These are phyloP conservation scores for Rhizophagus clarus DNA, from an alignment of 192 early-diverging fungal species.

Conservation along the genomic window DNA sequence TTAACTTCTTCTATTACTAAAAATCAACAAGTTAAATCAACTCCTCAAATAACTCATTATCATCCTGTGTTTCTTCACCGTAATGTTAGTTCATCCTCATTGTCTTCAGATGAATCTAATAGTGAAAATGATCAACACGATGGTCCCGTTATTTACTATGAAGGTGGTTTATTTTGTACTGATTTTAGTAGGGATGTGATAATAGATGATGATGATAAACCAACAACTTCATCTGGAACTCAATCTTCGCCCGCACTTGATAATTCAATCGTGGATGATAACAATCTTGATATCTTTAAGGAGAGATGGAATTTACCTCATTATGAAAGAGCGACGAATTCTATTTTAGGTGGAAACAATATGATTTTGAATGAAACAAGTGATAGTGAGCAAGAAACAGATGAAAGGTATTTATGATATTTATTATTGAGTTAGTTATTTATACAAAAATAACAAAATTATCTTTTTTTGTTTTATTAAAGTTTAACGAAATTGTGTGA, in stretches of 20 bases:
- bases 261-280: not conserved
- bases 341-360: not conserved
- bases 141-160: slow-evolving; percentile 35
- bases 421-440: too few relatives aligned
- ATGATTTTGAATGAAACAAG: not conserved
- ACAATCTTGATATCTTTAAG: not conserved
- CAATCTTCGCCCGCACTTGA: not conserved
- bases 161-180: slow-evolving; percentile 34
- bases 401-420: not conserved
- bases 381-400: not conserved
- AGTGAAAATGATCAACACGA: slow-evolving; percentile 5
- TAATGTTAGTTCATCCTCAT: not conserved
- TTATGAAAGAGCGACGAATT: not conserved
- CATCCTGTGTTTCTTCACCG: slow-evolving; percentile 6
- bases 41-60: slow-evolving; percentile 29
- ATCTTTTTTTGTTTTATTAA: not conserved
- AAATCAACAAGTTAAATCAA: not conserved
- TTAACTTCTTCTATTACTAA: slow-evolving; percentile 3
- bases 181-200: slow-evolving; percentile 25
- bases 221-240: not conserved
- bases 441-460: not conserved
- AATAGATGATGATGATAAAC: not conserved
- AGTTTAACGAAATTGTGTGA: not conserved
- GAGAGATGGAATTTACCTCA: not conserved
- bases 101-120: not conserved